Conservation (phyloP, 306 rosid genomes). For the Cicer chorassanicum region DNA sequence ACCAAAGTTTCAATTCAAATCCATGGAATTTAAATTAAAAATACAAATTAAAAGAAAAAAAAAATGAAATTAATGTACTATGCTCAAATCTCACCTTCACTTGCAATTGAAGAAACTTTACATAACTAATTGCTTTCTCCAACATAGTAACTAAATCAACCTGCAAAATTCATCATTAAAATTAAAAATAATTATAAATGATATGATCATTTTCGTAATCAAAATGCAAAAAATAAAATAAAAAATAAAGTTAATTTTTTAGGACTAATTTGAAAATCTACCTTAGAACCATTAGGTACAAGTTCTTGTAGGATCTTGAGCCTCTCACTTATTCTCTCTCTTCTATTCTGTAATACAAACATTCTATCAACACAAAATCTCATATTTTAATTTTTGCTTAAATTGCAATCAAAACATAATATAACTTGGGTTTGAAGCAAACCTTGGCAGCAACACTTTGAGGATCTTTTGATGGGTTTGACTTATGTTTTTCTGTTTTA, state of each 20-base stretch:
- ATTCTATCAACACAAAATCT: conserved; percentile 48
- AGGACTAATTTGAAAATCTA: conserved; percentile 31
- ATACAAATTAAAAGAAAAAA: not conserved
- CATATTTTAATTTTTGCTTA: conserved; percentile 37
- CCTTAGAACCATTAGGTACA: conserved; percentile 95
- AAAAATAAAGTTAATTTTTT: not conserved
- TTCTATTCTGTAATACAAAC: conserved; percentile 75
- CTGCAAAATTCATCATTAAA: conserved; percentile 43
- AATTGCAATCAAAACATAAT: conserved; percentile 41
- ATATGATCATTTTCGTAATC: not conserved
- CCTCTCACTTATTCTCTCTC: conserved; percentile 95
- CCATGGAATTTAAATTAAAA: not conserved
- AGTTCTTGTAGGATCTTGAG: conserved; percentile 80
- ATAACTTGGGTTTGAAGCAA: conserved; percentile 49
- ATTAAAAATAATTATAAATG: conserved; percentile 7
- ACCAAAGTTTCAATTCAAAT: not conserved
- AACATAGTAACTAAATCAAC: conserved; percentile 95
- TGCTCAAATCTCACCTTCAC: conserved; percentile 66
- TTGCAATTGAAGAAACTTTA: conserved; percentile 93
- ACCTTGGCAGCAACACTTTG: conserved; percentile 98
- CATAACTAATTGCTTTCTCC: conserved; percentile 90
- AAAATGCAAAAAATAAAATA: conserved; percentile 9
- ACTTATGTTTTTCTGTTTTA: conserved; percentile 62
- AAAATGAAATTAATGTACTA: not conserved
- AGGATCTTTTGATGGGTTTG: conserved; percentile 71